These are phyloP conservation scores for Mytilinidion resinicola DNA, from an alignment of 495 filamentous ascomycete species.

Conservation along the genomic window DNA sequence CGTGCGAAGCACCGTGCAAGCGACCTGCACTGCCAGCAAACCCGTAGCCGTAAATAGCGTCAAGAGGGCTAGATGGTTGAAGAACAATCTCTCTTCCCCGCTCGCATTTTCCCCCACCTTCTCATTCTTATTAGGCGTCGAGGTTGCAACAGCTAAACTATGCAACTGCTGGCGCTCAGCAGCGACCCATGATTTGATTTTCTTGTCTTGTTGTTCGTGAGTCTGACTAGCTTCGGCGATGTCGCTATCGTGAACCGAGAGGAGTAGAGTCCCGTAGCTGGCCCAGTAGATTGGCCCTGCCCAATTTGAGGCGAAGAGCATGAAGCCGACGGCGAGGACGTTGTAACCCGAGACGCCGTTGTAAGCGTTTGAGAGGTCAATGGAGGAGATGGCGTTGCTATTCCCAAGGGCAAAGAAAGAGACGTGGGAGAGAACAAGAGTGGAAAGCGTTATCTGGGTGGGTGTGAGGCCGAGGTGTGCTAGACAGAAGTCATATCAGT, in stretches of 20 bases:
- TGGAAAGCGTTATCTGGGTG: slow-evolving; percentile 26
- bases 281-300: slow-evolving; percentile 85
- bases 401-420: slow-evolving; percentile 90
- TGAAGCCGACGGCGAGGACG: slow-evolving; percentile 55
- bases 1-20: slow-evolving; percentile 74
- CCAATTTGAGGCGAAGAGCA: slow-evolving; percentile 90
- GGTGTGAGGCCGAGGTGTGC: slow-evolving; percentile 17
- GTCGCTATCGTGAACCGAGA: slow-evolving; percentile 25
- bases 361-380: slow-evolving; percentile 47
- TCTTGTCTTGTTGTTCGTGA: slow-evolving; percentile 3
- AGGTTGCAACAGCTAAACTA: neutral
- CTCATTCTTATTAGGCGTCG: neutral
- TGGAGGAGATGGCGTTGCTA: slow-evolving; percentile 84
- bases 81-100: neutral
- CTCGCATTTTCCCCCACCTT: neutral
- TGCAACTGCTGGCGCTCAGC: neutral
- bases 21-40: slow-evolving; percentile 71
- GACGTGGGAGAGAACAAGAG: slow-evolving; percentile 35
- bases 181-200: neutral
- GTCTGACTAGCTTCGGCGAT: neutral
- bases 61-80: slow-evolving; percentile 49
- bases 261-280: slow-evolving; percentile 51
- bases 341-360: slow-evolving; percentile 49
- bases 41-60: slow-evolving; percentile 59
- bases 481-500: slow-evolving; percentile 9